phyloP scores from a whole-genome alignment of 108 stramenopile genomes.

The Craspedostauros australis region DNA sequence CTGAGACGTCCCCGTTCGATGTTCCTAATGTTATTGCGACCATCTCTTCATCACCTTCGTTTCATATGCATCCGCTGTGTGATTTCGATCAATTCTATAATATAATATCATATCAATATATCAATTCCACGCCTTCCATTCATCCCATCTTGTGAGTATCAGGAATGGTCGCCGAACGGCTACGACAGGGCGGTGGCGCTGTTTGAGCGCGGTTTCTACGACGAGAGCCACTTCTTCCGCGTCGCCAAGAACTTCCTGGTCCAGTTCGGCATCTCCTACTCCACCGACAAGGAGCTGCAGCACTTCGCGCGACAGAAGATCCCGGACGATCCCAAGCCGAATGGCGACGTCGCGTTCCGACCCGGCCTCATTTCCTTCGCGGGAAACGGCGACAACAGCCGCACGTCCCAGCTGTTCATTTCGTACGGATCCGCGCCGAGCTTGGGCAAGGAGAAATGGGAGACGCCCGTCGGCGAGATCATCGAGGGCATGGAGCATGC shows the following conservation, averaged over 20 bases:
- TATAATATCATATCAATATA: not conserved
- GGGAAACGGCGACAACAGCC: slow-evolving; percentile 61
- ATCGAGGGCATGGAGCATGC: slow-evolving; percentile 55
- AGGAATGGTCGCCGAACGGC: slow-evolving; percentile 81
- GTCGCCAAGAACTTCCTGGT: slow-evolving; percentile 60
- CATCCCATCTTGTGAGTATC: not conserved
- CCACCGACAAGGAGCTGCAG: slow-evolving; percentile 38
- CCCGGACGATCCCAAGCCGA: slow-evolving; percentile 51
- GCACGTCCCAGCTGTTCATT: slow-evolving; percentile 78
- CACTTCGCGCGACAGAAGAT: slow-evolving; percentile 21
- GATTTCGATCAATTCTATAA: not conserved
- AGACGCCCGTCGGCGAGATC: slow-evolving; percentile 78
- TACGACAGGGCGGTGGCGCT: slow-evolving; percentile 81
- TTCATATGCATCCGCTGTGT: too few species aligned
- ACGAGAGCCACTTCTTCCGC: slow-evolving; percentile 69
- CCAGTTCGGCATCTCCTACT: slow-evolving; percentile 87
- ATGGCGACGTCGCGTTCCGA: slow-evolving; percentile 48
- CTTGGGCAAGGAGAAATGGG: slow-evolving; percentile 52
- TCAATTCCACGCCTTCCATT: not conserved
- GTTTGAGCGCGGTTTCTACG: slow-evolving; percentile 77
- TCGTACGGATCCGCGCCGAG: slow-evolving; percentile 41
- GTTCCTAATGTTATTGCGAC: not conserved
- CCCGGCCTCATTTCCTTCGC: slow-evolving; percentile 62
- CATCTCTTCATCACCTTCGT: too few species aligned
- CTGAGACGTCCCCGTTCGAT: not conserved